Evolutionary conservation across 1,284 basidiomycete genomes (phyloP).

Genomic region (Fomes fomentarius): DNA sequence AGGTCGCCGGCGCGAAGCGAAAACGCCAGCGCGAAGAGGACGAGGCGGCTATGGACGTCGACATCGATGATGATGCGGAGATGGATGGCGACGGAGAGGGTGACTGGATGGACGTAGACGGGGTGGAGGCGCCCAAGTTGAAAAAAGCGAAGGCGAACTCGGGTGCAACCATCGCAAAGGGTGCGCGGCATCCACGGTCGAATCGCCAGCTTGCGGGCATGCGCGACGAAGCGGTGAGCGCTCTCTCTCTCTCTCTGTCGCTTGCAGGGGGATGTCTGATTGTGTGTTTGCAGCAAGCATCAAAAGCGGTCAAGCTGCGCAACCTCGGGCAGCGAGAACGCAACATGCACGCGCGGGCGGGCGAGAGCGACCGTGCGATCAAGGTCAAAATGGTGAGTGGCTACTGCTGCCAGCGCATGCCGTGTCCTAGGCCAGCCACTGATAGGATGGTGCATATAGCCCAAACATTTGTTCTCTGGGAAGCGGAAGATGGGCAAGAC

Average conservation of each 20-base stretch:
- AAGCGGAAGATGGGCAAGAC: constrained; percentile 91
- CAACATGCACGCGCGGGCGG: constrained; percentile 87
- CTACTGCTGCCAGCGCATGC: not conserved
- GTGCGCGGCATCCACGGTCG: constrained; percentile 62
- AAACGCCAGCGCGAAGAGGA: constrained; percentile 65
- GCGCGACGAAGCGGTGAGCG: constrained; percentile 67
- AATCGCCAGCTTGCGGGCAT: constrained; percentile 83
- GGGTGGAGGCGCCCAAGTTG: constrained; percentile 53
- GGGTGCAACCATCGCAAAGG: constrained; percentile 53
- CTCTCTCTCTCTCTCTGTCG: too few relatives aligned
- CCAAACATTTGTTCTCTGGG: constrained; percentile 86
- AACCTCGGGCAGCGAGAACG: constrained; percentile 85
- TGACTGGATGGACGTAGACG: constrained; percentile 60
- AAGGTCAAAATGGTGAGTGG: constrained; percentile 74
- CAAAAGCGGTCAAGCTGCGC: constrained; percentile 79
- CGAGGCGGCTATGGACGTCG: constrained; percentile 48
- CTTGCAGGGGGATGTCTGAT: constrained; percentile 13
- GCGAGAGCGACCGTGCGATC: constrained; percentile 86
- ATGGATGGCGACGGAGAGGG: constrained; percentile 42
- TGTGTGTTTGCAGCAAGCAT: constrained; percentile 59
- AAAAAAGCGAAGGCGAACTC: constrained; percentile 68
- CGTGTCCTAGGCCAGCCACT: constrained; percentile 5
- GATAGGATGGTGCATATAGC: constrained; percentile 45
- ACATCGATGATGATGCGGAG: constrained; percentile 41
- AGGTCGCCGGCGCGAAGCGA: constrained; percentile 72